Evolutionary conservation across 768 basidiomycete species (phyloP).

Genomic region (Phylloporus sp.): DNA sequence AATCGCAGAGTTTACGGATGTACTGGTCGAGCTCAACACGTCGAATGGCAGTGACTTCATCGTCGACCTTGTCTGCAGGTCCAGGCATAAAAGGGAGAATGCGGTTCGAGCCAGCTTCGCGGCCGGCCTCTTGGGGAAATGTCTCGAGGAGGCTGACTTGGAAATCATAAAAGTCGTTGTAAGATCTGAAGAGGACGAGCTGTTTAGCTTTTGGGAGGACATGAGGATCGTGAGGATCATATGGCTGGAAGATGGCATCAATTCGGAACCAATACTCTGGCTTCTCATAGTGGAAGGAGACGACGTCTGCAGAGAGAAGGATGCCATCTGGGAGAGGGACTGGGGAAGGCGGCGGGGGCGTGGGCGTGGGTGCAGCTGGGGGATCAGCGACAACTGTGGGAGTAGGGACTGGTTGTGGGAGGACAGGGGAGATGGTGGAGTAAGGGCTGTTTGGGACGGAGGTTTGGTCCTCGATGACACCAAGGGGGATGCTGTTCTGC

Average conservation of each 20-base stretch:
- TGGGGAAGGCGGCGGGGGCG: constrained; percentile 37
- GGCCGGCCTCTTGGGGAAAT: constrained; percentile 91
- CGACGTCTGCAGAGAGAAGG: constrained; percentile 81
- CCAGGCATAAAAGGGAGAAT: constrained; percentile 98
- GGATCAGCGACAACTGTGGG: constrained; percentile 9
- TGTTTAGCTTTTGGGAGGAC: constrained; percentile 64
- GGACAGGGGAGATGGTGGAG: constrained; percentile 9
- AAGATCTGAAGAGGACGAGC: constrained; percentile 88
- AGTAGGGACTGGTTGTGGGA: not conserved
- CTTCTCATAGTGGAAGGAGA: constrained; percentile 96
- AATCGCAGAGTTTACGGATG: constrained; percentile 70
- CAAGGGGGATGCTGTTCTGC: constrained; percentile 91
- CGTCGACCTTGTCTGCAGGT: constrained; percentile 80
- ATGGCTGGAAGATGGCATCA: constrained; percentile 85
- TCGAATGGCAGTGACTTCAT: constrained; percentile 74
- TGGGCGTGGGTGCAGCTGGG: constrained; percentile 10
- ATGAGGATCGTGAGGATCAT: constrained; percentile 53
- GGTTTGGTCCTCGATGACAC: constrained; percentile 73
- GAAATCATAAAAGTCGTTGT: constrained; percentile 98
- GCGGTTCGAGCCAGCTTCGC: constrained; percentile 58
- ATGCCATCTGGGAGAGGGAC: constrained; percentile 75
- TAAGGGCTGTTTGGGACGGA: constrained; percentile 45
- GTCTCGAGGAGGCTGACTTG: constrained; percentile 83
- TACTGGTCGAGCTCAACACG: constrained; percentile 87
- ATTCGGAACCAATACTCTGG: constrained; percentile 98